Conservation (phyloP, 768 basidiomycete genomes). For the Podaxis rugospora region DNA sequence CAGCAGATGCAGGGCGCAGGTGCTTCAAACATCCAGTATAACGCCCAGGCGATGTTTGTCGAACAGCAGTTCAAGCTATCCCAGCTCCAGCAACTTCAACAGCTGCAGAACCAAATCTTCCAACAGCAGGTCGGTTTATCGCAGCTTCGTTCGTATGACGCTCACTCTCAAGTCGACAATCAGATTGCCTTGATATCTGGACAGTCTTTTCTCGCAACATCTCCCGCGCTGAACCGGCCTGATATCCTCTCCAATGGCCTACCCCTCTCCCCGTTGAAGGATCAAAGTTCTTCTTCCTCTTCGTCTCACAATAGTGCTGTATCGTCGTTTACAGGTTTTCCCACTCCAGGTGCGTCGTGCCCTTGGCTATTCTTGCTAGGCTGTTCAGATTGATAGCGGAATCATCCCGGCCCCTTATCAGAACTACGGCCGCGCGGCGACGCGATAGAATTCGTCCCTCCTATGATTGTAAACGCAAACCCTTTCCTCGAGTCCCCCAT, state of each 20-base stretch:
- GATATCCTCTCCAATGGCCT: conserved; percentile 12
- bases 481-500: conserved; percentile 15
- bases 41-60: conserved; percentile 52
- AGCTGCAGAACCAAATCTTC: conserved; percentile 80
- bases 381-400: background rate
- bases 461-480: conserved; percentile 49
- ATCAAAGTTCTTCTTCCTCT: background rate
- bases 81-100: conserved; percentile 73
- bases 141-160: conserved; percentile 8
- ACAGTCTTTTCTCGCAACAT: conserved; percentile 18
- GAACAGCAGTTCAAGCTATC: conserved; percentile 78
- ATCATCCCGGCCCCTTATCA: conserved; percentile 48
- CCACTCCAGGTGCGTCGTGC: conserved; percentile 26
- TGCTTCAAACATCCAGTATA: conserved; percentile 17
- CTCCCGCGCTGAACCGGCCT: conserved; percentile 40
- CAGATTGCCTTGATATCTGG: conserved; percentile 71
- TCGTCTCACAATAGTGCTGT: conserved; percentile 1
- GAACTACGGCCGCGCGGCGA: conserved; percentile 61
- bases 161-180: conserved; percentile 4
- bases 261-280: conserved; percentile 9
- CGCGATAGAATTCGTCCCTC: conserved; percentile 54
- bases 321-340: conserved; percentile 19
- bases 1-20: background rate
- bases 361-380: background rate
- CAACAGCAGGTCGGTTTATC: conserved; percentile 72